A percentile compares a stretch with the other conserved stretches of the same genome.
Conservation (phyloP, 441 rosid species). For the Eutrema salsugineum region DNA sequence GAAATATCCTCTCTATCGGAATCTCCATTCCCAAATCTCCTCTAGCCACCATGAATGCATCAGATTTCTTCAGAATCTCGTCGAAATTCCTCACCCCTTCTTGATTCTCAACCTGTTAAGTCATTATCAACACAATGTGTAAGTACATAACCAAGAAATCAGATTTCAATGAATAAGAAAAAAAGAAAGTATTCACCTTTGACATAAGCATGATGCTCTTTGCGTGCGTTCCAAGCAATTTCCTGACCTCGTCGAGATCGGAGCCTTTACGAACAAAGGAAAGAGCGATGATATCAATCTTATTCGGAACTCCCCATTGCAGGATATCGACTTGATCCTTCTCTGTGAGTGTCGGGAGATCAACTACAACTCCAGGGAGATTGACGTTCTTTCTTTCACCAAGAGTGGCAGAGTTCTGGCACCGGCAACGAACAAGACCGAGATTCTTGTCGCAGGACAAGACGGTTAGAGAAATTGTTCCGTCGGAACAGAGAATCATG, state of each 20-base stretch:
- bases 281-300: conserved; percentile 30
- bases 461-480: conserved; percentile 53
- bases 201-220: conserved; percentile 28
- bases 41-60: conserved; percentile 78
- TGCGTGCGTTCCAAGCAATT: conserved; percentile 16
- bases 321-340: conserved; percentile 25
- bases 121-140: not conserved
- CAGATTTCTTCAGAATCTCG: conserved; percentile 49
- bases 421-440: conserved; percentile 50
- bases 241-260: conserved; percentile 16
- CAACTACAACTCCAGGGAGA: conserved; percentile 55
- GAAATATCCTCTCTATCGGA: conserved; percentile 65
- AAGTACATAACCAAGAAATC: not conserved
- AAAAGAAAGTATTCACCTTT: conserved; percentile 38
- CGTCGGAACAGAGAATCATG: conserved; percentile 58
- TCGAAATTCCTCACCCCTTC: conserved; percentile 61
- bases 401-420: conserved; percentile 59
- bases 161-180: not conserved
- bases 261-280: conserved; percentile 32
- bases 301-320: conserved; percentile 26
- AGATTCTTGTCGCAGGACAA: conserved; percentile 40
- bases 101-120: conserved; percentile 72
- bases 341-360: conserved; percentile 26
- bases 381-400: conserved; percentile 77
- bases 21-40: conserved; percentile 83